Percentiles rank a stretch among this genome's conserved stretches.
Conservation (phyloP, 2,329 filamentous ascomycete genomes). For the Berkeleyomyces basicola region DNA sequence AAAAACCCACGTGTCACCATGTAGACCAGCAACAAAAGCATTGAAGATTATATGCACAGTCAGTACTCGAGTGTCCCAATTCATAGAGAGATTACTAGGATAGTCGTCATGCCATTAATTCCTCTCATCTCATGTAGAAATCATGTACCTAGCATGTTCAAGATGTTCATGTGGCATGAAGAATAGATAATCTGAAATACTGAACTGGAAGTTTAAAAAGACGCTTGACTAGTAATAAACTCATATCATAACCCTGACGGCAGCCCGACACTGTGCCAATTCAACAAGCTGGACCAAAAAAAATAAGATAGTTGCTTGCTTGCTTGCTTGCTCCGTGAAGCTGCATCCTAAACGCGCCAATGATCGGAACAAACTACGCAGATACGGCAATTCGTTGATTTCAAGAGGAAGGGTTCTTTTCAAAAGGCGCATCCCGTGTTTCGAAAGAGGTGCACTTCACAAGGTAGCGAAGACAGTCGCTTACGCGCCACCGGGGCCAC, state of each 20-base stretch:
- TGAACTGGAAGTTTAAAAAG: constrained; percentile 12
- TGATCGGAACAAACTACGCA: neutral
- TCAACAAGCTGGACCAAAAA: neutral
- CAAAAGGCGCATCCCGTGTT: neutral
- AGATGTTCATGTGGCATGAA: neutral
- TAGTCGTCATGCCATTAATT: neutral
- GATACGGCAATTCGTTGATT: neutral
- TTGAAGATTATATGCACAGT: no score
- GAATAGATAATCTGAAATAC: constrained; percentile 6
- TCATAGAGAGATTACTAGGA: no score
- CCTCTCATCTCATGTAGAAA: neutral
- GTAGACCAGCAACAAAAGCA: no score
- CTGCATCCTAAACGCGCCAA: neutral
- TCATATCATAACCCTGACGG: constrained; percentile 1
- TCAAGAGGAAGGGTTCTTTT: neutral
- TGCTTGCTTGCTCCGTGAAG: neutral
- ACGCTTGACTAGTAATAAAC: constrained; percentile 12
- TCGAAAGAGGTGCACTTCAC: neutral
- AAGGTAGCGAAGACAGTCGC: neutral
- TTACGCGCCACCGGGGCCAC: constrained; percentile 72
- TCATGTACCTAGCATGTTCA: neutral
- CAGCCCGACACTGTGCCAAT: neutral
- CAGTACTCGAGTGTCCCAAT: no score
- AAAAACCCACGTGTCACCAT: no score
- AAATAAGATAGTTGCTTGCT: neutral